Evolutionary conservation across 2,329 filamentous ascomycete species (phyloP), one percentile per base, ranked within the genome.

Genomic region (Verticillium longisporum): DNA sequence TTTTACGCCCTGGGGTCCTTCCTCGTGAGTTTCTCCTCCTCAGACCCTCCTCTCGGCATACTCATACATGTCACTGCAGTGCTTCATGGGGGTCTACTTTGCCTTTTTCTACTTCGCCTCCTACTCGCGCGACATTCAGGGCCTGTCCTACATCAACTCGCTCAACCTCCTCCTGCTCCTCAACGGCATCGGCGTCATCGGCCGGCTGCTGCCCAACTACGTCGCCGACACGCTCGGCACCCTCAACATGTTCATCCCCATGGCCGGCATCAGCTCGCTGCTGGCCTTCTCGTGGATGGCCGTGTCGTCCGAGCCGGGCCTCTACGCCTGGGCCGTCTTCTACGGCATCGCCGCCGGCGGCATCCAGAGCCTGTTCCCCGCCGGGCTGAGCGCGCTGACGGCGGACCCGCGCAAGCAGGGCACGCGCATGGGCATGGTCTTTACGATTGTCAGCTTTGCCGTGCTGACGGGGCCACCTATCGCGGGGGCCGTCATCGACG

Each of bases 361-460:
- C 0, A 83, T 90, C 56, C 88, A 90, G 72, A 81, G 81, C 6
- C 69, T 91, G 11, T 90, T 90, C 66, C 88, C 88, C 0, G 85
- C 87, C 0, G 83, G 81, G 0, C 67, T 89, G 53, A 82, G 80
- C 57, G 82, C 80, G 53, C 72, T 86, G 61, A 84, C 81, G 1
- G 75, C 74, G 5, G 82, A 86, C 67, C 71, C 80, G 62, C 68
- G 74, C 7, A 83, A 81, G 70, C 74, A 80, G 18, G 83, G 83
- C 0, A 80, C 81, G 2, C 72, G 83, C 9, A 83, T 86, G 69
- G 84, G 83, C 56, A 85, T 86, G 83, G 74, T 79, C 0, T 85
- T 86, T 55, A 83, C 80, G 0, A 78, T 84, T 57, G 78, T 79
- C 62, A 83, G 80, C 63, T 80, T 84, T 56, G 79, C 80, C 1